Base-by-base conservation (phyloP, 306 rosid species). In the Mimosa pudica region DNA sequence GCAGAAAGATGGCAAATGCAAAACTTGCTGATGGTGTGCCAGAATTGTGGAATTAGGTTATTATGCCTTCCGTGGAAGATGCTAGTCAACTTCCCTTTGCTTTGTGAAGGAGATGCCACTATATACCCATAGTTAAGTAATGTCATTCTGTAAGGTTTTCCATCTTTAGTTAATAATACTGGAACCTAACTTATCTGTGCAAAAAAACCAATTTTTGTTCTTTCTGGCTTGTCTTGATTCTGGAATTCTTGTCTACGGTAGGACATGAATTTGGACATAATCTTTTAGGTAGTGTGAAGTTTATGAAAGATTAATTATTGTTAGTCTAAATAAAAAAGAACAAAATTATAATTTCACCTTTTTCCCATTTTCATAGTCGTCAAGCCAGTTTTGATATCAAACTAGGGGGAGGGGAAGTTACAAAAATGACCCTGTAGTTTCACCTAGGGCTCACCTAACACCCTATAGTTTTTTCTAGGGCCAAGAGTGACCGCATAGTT, bases 1-100 rank as follows among this genome's bases (percentile, higher is more conserved):
- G 87, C 24, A 81, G 51, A 69, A 85, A 30, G 85, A 79, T 92
- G 82, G 76, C 81, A 12, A 82, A 64, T 74, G 78, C 91, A 82
- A 75, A 83, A 84, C 75, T 71, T 33, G 81, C 64, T 38, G 78
- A 84, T 62, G 90, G 84, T 74, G 79, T 78, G 10, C 70, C 78
- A 70, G 68, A 75, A 10, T 44, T 80, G 70, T 84, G 73, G 79
- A 13, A 83, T 54, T 88, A 87, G 82, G 82, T 48, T 79, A 62
- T 14, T 67, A 8, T 44, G 14, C 70, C 38, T 20, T 65, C 65
- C 63, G 20, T 62, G 64, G 20, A 70, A 10, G 57, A 51, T 51
- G 57, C n/a, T 51, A 4, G 18, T 69, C 81, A 33, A 68, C 44
- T 74, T 49, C 38, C 44, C 78, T 38, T 70, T 80, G 70, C 83